A percentile compares a stretch with the other conserved stretches of the same genome.
phyloP scores from a whole-genome alignment of 1,284 basidiomycete genomes.

The Ustilago nuda region DNA sequence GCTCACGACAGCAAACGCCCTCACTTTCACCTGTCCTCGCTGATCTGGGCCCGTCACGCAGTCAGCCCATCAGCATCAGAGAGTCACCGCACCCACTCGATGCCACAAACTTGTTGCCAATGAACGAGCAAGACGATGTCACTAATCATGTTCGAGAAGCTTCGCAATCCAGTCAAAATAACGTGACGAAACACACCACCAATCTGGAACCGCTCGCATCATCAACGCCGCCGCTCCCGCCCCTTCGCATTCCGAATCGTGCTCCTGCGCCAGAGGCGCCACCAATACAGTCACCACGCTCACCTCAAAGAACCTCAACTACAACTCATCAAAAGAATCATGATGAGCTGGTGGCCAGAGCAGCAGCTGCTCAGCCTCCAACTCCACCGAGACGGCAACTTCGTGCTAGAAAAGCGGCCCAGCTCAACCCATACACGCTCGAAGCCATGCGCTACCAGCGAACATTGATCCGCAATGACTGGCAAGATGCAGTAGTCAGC shows the following conservation, averaged over 20 bases:
- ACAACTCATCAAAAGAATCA: slow-evolving; percentile 1
- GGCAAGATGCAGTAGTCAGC: slow-evolving; percentile 70
- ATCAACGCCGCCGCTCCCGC: slow-evolving; percentile 16
- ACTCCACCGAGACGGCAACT: slow-evolving; percentile 56
- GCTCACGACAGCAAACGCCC: slow-evolving; percentile 2
- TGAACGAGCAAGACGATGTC: not conserved
- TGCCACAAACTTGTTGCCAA: not conserved
- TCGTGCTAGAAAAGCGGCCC: slow-evolving; percentile 67
- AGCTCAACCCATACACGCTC: slow-evolving; percentile 70
- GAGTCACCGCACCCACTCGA: not conserved
- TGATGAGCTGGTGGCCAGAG: slow-evolving; percentile 32
- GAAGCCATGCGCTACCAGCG: slow-evolving; percentile 68
- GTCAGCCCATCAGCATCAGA: not conserved
- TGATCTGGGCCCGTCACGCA: not conserved
- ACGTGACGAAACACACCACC: not conserved
- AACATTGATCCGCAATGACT: slow-evolving; percentile 68
- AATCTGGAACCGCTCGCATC: not conserved
- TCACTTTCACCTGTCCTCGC: not conserved
- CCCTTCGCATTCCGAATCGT: slow-evolving; percentile 22
- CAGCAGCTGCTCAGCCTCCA: slow-evolving; percentile 37
- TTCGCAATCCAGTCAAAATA: not conserved
- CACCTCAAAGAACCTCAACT: not conserved
- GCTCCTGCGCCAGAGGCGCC: slow-evolving; percentile 1
- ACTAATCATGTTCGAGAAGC: not conserved
- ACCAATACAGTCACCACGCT: not conserved